Evolutionary conservation across 2,329 filamentous ascomycete genomes (phyloP).

Genomic region (Sclerotinia trifoliorum): DNA sequence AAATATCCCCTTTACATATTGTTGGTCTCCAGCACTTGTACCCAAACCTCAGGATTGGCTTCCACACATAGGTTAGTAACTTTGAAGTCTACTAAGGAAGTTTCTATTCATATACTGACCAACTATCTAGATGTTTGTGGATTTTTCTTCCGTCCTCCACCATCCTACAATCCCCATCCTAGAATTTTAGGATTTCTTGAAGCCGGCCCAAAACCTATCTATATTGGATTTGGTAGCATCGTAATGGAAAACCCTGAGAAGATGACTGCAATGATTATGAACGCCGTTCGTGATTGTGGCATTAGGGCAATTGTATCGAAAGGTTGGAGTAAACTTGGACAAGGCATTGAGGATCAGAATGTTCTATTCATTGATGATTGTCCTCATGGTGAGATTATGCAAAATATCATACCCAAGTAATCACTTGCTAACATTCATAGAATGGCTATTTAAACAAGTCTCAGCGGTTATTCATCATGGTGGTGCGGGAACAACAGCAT

Average conservation of each 20-base stretch:
- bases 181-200: slow-evolving; percentile 49
- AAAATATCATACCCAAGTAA: no score
- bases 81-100: no score
- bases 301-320: slow-evolving; percentile 71
- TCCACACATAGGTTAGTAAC: slow-evolving; percentile 52
- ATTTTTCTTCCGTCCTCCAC: slow-evolving; percentile 71
- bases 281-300: slow-evolving; percentile 62
- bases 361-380: slow-evolving; percentile 71
- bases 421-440: background rate
- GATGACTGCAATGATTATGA: slow-evolving; percentile 69
- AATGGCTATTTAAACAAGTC: slow-evolving; percentile 71
- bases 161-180: slow-evolving; percentile 50
- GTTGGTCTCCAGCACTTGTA: slow-evolving; percentile 51
- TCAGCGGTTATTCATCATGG: slow-evolving; percentile 33
- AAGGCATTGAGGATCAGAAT: slow-evolving; percentile 54
- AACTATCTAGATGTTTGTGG: slow-evolving; percentile 59
- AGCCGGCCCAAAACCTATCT: slow-evolving; percentile 59
- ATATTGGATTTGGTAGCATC: slow-evolving; percentile 75
- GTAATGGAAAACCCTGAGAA: slow-evolving; percentile 68
- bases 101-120: background rate
- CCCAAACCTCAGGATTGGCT: slow-evolving; percentile 16
- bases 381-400: slow-evolving; percentile 53
- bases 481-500: slow-evolving; percentile 54
- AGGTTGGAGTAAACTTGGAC: slow-evolving; percentile 71
- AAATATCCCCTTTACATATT: slow-evolving; percentile 72